A percentile compares a stretch with the other conserved stretches of the same genome.
Evolutionary conservation across 2,329 filamentous ascomycete genomes (phyloP).

Genomic region (Geosmithia putterillii): DNA sequence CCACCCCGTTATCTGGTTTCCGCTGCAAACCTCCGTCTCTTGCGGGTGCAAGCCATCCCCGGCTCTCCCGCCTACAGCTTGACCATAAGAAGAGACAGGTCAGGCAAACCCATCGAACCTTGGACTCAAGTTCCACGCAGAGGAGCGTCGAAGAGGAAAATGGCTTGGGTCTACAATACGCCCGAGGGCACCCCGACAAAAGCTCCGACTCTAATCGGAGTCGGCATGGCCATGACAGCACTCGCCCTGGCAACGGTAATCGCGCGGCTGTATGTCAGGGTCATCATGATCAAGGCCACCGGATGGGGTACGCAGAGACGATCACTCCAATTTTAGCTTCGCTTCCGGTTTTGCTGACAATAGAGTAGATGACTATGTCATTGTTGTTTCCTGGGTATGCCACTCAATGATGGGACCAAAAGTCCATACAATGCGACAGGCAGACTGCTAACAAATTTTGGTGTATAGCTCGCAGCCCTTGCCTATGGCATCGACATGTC

Average conservation of each 20-base stretch:
- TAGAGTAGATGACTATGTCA: slow-evolving; percentile 6
- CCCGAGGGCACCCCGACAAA: slow-evolving; percentile 16
- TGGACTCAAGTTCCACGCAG: no score
- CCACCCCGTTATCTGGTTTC: no score
- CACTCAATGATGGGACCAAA: slow-evolving; percentile 21
- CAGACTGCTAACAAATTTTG: neutral
- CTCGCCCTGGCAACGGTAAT: slow-evolving; percentile 16
- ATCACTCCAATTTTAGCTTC: no score
- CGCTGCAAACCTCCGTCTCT: no score
- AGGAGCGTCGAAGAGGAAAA: no score
- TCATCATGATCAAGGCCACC: slow-evolving; percentile 17
- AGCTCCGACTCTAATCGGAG: slow-evolving; percentile 16
- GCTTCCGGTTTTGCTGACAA: neutral
- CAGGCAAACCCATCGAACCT: no score
- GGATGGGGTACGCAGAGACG: slow-evolving; percentile 7
- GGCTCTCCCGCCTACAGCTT: no score
- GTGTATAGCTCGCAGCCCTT: neutral
- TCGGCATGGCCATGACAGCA: slow-evolving; percentile 14
- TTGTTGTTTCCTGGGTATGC: slow-evolving; percentile 7
- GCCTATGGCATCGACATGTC: neutral
- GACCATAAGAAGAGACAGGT: neutral
- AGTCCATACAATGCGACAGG: slow-evolving; percentile 5
- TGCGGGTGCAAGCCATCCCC: no score
- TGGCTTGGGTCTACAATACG: slow-evolving; percentile 25
- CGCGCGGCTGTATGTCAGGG: slow-evolving; percentile 20